These are phyloP conservation scores for Leptodontidium sp. DNA, from an alignment of 2,329 filamentous ascomycete genomes.

Conservation along the genomic window DNA sequence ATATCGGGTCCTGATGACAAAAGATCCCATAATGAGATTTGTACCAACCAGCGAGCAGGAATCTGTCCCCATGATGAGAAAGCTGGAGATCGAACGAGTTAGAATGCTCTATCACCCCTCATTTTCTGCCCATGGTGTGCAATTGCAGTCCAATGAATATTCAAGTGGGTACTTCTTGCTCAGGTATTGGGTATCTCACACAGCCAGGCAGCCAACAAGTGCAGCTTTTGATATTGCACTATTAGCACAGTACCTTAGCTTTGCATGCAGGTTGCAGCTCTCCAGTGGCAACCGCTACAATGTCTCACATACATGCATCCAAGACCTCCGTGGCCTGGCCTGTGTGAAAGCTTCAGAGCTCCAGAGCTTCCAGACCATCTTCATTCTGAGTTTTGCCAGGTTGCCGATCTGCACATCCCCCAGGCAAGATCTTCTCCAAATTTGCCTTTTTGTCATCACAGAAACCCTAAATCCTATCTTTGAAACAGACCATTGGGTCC, in stretches of 20 bases:
- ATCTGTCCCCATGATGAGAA: neutral
- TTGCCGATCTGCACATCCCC: neutral
- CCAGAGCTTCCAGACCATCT: neutral
- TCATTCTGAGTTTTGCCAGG: too few relatives aligned
- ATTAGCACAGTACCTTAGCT: neutral
- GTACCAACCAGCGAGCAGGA: neutral
- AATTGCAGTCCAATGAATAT: neutral
- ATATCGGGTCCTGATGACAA: neutral
- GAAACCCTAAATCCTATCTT: neutral
- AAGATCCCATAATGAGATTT: neutral
- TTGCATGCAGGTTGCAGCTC: neutral
- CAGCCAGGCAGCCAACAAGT: neutral
- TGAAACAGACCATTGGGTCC: neutral
- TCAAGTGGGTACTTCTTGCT: neutral
- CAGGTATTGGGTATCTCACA: neutral
- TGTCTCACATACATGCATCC: conserved; percentile 8
- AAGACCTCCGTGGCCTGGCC: neutral
- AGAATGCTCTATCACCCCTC: neutral
- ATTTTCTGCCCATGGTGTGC: neutral
- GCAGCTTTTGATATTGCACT: neutral
- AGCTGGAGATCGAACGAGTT: neutral
- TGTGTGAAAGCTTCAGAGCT: neutral
- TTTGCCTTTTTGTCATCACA: neutral
- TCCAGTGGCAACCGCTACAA: conserved; percentile 10
- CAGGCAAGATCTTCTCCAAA: neutral